These are phyloP conservation scores for Triangularia verruculosa DNA, from an alignment of 2,329 filamentous ascomycete genomes.

Conservation along the genomic window DNA sequence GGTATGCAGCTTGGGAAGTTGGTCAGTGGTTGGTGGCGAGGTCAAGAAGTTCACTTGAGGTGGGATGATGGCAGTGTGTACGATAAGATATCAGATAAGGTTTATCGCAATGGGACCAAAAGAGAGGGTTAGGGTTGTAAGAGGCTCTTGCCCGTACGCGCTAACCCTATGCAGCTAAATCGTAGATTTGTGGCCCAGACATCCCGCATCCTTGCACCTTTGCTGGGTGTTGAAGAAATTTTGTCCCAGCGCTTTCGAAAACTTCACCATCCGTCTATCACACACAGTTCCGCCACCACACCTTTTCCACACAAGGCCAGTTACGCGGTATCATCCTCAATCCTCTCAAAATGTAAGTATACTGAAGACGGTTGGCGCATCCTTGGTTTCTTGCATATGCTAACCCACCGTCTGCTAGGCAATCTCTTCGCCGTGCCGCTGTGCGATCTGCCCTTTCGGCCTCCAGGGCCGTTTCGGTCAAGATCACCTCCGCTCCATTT, in stretches of 20 bases:
- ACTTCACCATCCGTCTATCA: neutral
- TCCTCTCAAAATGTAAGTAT: neutral
- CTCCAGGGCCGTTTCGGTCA: conserved; percentile 27
- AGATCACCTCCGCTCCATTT: conserved; percentile 26
- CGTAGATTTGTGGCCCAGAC: neutral
- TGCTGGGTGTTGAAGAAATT: neutral
- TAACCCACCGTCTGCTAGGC: conserved; percentile 26
- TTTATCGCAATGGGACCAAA: neutral
- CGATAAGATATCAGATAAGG: neutral
- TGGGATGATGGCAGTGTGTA: neutral
- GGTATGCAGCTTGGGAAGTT: neutral
- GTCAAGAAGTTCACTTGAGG: neutral
- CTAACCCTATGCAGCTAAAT: neutral
- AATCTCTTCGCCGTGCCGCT: conserved; percentile 34
- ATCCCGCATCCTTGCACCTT: neutral
- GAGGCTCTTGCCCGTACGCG: neutral
- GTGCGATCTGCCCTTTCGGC: conserved; percentile 34
- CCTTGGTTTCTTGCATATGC: neutral
- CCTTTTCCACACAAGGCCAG: neutral
- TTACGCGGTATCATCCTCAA: neutral
- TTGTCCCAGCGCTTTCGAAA: neutral
- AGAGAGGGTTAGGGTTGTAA: neutral
- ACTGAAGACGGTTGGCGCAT: neutral
- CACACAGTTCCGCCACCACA: neutral
- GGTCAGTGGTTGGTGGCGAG: neutral